These are phyloP conservation scores for Venturia aucupariae DNA, from an alignment of 2,329 filamentous ascomycete species.

Conservation along the genomic window DNA sequence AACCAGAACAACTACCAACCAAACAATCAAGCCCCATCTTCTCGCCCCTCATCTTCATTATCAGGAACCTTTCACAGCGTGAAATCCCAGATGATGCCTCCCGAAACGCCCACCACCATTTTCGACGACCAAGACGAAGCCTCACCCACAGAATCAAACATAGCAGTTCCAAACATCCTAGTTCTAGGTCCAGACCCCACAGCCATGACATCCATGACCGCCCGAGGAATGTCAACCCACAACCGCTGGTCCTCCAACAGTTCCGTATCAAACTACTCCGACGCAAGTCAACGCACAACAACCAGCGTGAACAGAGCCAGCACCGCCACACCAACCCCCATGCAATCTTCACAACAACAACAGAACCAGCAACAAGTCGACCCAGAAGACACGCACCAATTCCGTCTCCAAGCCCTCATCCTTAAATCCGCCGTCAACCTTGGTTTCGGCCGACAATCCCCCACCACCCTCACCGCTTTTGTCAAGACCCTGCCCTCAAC, in stretches of 20 bases:
- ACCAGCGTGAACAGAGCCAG: constrained; percentile 4
- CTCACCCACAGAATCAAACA: constrained; percentile 58
- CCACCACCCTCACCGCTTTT: constrained; percentile 59
- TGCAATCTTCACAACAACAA: constrained; percentile 21
- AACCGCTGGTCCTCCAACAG: constrained; percentile 70
- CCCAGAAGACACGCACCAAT: constrained; percentile 66
- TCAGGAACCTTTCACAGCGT: constrained; percentile 37
- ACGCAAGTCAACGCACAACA: constrained; percentile 52
- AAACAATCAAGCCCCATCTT: constrained; percentile 14
- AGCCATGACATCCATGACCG: constrained; percentile 14
- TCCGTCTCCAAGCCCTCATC: constrained; percentile 68
- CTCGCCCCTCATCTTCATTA: constrained; percentile 21
- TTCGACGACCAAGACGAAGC: constrained; percentile 73
- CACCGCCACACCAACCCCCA: constrained; percentile 7
- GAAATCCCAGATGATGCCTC: constrained; percentile 37
- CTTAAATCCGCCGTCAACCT: constrained; percentile 79
- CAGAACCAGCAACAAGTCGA: constrained; percentile 21
- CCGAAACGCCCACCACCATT: constrained; percentile 89
- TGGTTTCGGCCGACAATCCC: constrained; percentile 56
- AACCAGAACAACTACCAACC: constrained; percentile 8
- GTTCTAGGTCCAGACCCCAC: constrained; percentile 62
- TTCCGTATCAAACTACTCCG: constrained; percentile 60
- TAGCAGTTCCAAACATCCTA: constrained; percentile 76
- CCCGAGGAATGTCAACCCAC: constrained; percentile 30
- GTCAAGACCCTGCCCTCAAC: constrained; percentile 66